Evolutionary conservation across 305 asterid genomes (phyloP).

Genomic region (Solanum hybrid): DNA sequence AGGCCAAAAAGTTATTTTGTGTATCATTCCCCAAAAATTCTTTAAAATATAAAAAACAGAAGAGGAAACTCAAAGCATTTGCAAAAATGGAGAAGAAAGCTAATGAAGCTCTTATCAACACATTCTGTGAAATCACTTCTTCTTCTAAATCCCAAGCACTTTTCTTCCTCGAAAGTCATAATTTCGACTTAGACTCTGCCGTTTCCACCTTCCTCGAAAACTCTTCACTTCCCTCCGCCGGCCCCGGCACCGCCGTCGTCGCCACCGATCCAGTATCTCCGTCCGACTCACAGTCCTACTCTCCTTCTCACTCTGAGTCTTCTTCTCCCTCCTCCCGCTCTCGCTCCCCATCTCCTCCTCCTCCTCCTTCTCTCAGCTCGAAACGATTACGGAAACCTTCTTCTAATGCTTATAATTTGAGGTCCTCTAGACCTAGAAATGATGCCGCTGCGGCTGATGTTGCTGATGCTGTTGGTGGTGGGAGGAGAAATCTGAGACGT

Average conservation of each 20-base stretch:
- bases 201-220: not conserved
- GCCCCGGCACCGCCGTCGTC: not conserved
- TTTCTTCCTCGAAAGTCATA: not conserved
- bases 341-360: not conserved
- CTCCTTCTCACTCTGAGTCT: not conserved
- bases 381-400: not conserved
- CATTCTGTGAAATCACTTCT: not conserved
- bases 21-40: not conserved
- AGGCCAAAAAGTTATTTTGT: not conserved
- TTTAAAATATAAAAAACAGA: not conserved
- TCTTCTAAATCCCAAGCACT: not conserved
- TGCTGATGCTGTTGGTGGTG: not conserved
- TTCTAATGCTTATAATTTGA: not conserved
- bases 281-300: not conserved
- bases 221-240: not conserved
- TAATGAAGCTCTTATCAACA: not conserved
- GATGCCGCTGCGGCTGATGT: not conserved
- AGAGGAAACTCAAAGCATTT: not conserved
- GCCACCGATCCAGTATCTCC: not conserved
- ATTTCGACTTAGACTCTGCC: not conserved
- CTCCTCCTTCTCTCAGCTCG: not conserved
- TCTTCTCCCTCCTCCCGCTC: not conserved
- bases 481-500: not conserved
- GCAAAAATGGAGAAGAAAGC: not conserved
- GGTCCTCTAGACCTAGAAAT: not conserved